A percentile compares a stretch with the other conserved stretches of the same genome.
Conservation (phyloP, 768 basidiomycete genomes). For the Pholiota molesta region DNA sequence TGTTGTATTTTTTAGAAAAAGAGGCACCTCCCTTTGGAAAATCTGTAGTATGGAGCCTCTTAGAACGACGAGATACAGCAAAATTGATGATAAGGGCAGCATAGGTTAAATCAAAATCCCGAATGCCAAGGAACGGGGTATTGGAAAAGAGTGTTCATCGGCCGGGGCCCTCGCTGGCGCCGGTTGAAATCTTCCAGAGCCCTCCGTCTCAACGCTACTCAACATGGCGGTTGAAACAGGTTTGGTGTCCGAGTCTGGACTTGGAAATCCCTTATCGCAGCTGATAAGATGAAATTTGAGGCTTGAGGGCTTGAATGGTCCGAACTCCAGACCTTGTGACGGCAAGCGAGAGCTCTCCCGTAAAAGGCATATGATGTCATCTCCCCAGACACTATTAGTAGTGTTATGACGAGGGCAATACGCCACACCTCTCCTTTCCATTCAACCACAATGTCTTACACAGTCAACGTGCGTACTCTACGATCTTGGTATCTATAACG, state of each 20-base stretch:
- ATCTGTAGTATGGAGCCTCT: not conserved
- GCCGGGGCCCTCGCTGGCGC: too few species aligned
- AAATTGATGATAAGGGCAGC: not conserved
- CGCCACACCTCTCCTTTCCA: slow-evolving; percentile 17
- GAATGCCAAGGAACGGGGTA: not conserved
- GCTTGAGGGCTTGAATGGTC: too few species aligned
- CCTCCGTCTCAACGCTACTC: not conserved
- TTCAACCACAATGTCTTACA: slow-evolving; percentile 43
- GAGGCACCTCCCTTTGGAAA: not conserved
- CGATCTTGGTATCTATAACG: not conserved
- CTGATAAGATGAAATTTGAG: not conserved
- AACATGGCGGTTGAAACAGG: not conserved
- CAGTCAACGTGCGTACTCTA: slow-evolving; percentile 44
- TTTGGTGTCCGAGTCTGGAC: not conserved
- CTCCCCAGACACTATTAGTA: not conserved
- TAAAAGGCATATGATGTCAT: slow-evolving; percentile 21
- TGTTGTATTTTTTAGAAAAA: not conserved
- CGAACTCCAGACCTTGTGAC: too few species aligned
- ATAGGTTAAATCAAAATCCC: not conserved
- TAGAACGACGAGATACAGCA: not conserved
- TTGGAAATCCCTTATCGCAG: not conserved
- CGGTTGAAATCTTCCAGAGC: not conserved
- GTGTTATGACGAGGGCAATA: not conserved
- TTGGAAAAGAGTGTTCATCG: not conserved
- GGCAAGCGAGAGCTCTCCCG: too few species aligned